Base-by-base conservation (phyloP, 1,284 basidiomycete genomes). In the Mrakiaceae sp. region DNA sequence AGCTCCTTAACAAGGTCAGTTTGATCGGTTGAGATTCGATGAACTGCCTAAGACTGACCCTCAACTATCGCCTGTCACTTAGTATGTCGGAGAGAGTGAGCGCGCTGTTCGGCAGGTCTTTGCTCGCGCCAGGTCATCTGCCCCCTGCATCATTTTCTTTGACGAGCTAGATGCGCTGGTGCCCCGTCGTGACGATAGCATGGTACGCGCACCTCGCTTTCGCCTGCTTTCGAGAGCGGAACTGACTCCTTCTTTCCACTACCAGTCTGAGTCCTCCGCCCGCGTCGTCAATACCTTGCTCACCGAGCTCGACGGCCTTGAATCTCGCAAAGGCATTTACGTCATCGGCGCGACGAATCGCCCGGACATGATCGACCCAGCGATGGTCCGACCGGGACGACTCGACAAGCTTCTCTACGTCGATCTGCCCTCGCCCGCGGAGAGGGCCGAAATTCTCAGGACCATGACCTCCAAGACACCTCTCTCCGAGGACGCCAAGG, bases 61-160 rank as follows among this genome's bases (percentile, higher is more conserved):
- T 48, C 42, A 14, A 14, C 3, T 55, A 2, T 63, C 0, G 7
- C 42, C 14, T 62, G 42, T 42, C 42, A 60, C 49, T 42, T 73
- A 96, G 90, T 98, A 98, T 70, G 94, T 98, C 0, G 95, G 95
- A 40, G 95, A 98, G 79, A 94, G 90, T 74, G 96, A 98, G 74
- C 81, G 91, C 42, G 94, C 95, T 0, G 91, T 98, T 63, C 89
- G 92, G 70, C 92, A 96, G 70, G 90, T 95, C 64, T 96, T 96
- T 77, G 92, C 97, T 80, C 95, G 98, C 77, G 96, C 96, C 51
- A 88, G 96, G 71, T 94, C 96, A 10, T 95, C 95, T 0, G 91
- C 95, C 7, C 96, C 96, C 54, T 78, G 95, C 77, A 93, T 98
- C 70, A 97, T 98, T 93, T 98, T 98, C 88, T 98, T 98, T 78